A percentile compares a stretch with the other conserved stretches of the same genome.
Evolutionary conservation across 139 green algal species (phyloP).

Genomic region (Chlorella sp.): DNA sequence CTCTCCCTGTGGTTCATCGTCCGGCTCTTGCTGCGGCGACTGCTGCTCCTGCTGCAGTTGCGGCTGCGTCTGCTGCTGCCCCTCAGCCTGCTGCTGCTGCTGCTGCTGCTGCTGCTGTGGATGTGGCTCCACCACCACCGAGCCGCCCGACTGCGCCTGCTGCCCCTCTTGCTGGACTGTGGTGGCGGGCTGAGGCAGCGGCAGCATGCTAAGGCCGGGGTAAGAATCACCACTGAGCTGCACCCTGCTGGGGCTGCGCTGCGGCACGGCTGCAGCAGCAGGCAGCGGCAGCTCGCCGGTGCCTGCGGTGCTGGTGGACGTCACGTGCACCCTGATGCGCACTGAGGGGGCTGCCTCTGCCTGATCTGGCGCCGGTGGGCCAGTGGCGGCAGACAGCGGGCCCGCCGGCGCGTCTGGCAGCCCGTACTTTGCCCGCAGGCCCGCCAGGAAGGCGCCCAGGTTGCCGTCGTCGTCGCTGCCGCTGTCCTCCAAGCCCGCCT

Average conservation of each 20-base stretch:
- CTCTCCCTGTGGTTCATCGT: not conserved
- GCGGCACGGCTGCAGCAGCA: not conserved
- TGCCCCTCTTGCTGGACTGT: not conserved
- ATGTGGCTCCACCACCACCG: not conserved
- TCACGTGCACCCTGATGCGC: not conserved
- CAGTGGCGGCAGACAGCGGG: not conserved
- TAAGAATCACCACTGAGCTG: too few species aligned
- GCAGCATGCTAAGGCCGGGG: too few species aligned
- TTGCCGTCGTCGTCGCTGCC: not conserved
- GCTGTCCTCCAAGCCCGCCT: not conserved
- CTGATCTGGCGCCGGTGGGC: not conserved
- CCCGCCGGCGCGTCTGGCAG: not conserved
- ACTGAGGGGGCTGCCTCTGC: too few species aligned
- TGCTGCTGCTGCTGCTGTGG: not conserved
- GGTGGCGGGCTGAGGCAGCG: too few species aligned
- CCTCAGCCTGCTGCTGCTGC: not conserved
- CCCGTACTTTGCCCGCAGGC: constrained; percentile 5
- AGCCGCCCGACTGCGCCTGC: not conserved
- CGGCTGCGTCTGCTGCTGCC: not conserved
- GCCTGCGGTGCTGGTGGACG: not conserved
- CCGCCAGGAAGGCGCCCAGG: not conserved
- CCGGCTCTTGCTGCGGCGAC: not conserved
- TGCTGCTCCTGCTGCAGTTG: not conserved
- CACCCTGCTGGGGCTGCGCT: not conserved
- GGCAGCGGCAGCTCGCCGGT: not conserved